phyloP scores from a whole-genome alignment of 1,139 yeast genomes.

The Kurtzmaniella quercitrusa region DNA sequence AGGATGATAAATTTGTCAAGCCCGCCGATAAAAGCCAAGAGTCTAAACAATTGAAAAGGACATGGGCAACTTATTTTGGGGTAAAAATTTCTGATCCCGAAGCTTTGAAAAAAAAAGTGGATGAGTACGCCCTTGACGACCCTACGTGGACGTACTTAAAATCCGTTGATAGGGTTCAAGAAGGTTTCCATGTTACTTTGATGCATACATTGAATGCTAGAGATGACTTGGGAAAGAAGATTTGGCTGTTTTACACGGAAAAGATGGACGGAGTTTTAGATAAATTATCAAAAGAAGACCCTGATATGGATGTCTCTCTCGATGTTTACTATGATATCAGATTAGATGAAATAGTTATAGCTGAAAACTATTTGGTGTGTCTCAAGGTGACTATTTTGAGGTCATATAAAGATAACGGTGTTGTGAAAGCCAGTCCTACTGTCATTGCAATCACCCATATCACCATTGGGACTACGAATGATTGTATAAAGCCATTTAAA shows the following conservation, averaged over 20 bases:
- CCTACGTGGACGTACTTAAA: constrained; percentile 28
- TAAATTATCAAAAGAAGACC: constrained; percentile 10
- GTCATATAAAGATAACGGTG: constrained; percentile 20
- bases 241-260: constrained; percentile 8
- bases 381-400: constrained; percentile 43
- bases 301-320: constrained; percentile 9
- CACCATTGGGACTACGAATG: constrained; percentile 62
- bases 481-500: constrained; percentile 42
- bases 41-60: constrained; percentile 12
- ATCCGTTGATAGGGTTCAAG: constrained; percentile 40
- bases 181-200: constrained; percentile 73
- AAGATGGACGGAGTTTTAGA: constrained; percentile 20
- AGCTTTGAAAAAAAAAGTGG: constrained; percentile 7
- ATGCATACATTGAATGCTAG: constrained; percentile 47
- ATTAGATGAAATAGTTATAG: constrained; percentile 46
- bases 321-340: constrained; percentile 33
- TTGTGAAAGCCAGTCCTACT: constrained; percentile 17
- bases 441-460: constrained; percentile 50
- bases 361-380: constrained; percentile 50
- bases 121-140: constrained; percentile 12
- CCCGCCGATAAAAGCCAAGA: constrained; percentile 9
- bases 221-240: constrained; percentile 17
- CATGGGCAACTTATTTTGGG: background rate
- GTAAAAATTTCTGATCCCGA: constrained; percentile 12
- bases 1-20: constrained; percentile 16